A percentile compares a stretch with the other conserved stretches of the same genome.
Evolutionary conservation across 805 yeast species (phyloP).

Genomic region (Candida michaelii): DNA sequence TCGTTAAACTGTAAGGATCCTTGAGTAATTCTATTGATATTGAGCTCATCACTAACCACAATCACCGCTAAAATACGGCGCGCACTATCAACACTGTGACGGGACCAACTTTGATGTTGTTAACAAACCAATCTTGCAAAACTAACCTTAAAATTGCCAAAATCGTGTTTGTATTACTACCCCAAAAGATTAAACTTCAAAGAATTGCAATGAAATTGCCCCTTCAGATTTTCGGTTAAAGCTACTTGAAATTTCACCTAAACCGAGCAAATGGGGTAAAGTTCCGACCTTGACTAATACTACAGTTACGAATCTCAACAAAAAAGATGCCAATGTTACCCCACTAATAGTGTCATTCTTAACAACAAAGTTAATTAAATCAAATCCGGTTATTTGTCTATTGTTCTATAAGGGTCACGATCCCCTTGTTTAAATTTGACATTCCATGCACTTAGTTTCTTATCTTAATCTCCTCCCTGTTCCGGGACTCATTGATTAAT

Average conservation of each 20-base stretch:
- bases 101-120: no score
- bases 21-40: conserved; percentile 12
- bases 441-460: no score
- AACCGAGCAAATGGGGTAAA: neutral
- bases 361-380: neutral
- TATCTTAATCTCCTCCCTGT: no score
- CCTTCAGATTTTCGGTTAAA: neutral
- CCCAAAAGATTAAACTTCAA: no score
- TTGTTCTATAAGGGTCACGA: no score
- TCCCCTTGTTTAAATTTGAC: no score
- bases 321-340: neutral
- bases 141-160: no score
- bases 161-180: no score
- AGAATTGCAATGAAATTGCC: neutral
- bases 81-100: no score
- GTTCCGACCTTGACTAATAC: neutral
- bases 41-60: neutral
- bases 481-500: no score
- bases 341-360: neutral
- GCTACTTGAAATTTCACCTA: neutral
- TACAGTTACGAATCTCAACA: neutral
- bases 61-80: no score
- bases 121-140: no score
- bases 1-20: conserved; percentile 15
- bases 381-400: neutral